A percentile compares a stretch with the other conserved stretches of the same genome.
These are phyloP conservation scores for Polytrichum formosum DNA, from an alignment of 225 moss, liverwort and hornwort species.

Conservation along the genomic window DNA sequence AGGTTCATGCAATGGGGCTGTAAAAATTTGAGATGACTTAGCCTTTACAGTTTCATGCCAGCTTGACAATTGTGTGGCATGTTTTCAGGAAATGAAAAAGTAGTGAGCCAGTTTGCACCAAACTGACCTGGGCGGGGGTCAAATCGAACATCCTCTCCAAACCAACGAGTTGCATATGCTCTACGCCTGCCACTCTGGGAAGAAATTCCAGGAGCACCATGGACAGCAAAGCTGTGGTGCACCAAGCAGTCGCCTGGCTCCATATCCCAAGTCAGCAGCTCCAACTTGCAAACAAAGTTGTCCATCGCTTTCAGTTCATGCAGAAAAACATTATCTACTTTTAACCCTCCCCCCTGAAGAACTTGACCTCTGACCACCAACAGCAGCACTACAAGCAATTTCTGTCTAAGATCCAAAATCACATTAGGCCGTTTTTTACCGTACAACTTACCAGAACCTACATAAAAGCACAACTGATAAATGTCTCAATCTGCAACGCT, in stretches of 20 bases:
- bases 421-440: too few species aligned
- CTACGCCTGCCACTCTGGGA: slow-evolving; percentile 69
- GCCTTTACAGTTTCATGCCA: too few species aligned
- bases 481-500: too few species aligned
- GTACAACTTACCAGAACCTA: too few species aligned
- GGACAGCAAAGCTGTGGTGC: slow-evolving; percentile 93
- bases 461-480: too few species aligned
- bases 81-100: background rate
- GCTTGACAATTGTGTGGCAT: too few species aligned
- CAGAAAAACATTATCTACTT: too few species aligned
- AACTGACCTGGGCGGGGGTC: slow-evolving; percentile 90
- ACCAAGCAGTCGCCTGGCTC: slow-evolving; percentile 95
- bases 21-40: background rate
- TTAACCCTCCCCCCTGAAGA: too few species aligned
- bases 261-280: slow-evolving; percentile 89
- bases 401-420: too few species aligned
- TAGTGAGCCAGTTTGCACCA: background rate
- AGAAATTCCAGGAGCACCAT: slow-evolving; percentile 93
- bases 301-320: too few species aligned
- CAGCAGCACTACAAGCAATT: too few species aligned
- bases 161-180: slow-evolving; percentile 96
- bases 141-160: slow-evolving; percentile 78
- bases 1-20: background rate
- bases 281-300: slow-evolving; percentile 55
- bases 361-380: too few species aligned